Base-by-base conservation (phyloP, 2,329 filamentous ascomycete species). In the Neopestalotiopsis rosae region DNA sequence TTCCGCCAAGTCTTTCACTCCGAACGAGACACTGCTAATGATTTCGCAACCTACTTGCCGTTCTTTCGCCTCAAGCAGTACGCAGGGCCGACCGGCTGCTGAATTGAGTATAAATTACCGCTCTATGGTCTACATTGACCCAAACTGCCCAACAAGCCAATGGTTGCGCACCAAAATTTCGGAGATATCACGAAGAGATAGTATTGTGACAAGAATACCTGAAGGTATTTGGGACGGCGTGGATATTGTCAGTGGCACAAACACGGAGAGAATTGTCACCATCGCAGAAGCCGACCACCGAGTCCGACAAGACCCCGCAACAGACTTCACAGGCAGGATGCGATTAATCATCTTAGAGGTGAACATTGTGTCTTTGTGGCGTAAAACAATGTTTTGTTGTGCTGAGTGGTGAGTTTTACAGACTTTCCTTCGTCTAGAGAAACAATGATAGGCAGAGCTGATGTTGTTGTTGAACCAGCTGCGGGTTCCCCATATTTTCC, bases 111-210 rank as follows among this genome's bases (percentile, higher is more conserved):
- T 81, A 7, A 78, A 77, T 24, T 80, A 81, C 72, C 80, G 76
- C 40, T 84, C 84, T 17, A 86, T 88, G 70, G 71, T 91, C 12
- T 85, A 90, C 68, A 79, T 90, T 34, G 83, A 91, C 70, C 89
- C 89, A 0, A 74, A 80, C 2, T 84, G 87, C 42, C 77, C 79
- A 1, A 88, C 90, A 69, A 85, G 86, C 1, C 76, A 81, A 20
- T 89, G 87, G 83, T 80, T 91, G 30, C 83, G 84, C 58, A 79
- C 79, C 10, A 86, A 85, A 76, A 84, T 86, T 0, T 78, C 79
- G 17, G 79, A 81, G 0, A 78, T 86, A 71, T 83, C 78, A 12
- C 86, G 82, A 75, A 85, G 81, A 69, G 85, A 88, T 68, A 83
- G 83, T 30, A 75, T 89, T 66, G 85, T 86, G 45, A 81, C 85